These are phyloP conservation scores for Hyaloscypha finlandica DNA, from an alignment of 495 filamentous ascomycete genomes.

Conservation along the genomic window DNA sequence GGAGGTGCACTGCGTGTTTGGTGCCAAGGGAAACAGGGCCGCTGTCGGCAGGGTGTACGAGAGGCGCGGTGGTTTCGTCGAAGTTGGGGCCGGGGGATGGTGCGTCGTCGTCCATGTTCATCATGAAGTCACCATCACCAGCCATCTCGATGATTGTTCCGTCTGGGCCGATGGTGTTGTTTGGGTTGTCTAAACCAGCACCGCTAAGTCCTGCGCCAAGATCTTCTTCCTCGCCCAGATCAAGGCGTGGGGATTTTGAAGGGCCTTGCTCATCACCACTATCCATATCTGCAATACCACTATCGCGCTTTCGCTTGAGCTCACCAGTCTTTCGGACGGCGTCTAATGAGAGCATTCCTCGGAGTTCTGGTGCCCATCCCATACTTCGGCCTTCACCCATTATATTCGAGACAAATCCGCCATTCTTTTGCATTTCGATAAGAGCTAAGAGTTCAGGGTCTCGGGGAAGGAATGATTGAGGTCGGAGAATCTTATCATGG, in stretches of 20 bases:
- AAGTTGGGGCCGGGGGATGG: constrained; percentile 47
- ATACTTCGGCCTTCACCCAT: constrained; percentile 75
- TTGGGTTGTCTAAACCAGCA: constrained; percentile 51
- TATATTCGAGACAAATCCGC: constrained; percentile 80
- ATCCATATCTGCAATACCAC: constrained; percentile 77
- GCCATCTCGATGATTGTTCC: constrained; percentile 65
- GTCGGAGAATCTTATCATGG: constrained; percentile 77
- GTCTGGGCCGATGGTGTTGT: constrained; percentile 52
- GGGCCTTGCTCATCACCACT: constrained; percentile 57
- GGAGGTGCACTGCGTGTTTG: constrained; percentile 91
- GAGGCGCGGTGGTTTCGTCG: constrained; percentile 73
- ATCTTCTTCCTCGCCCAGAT: constrained; percentile 67
- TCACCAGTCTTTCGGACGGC: constrained; percentile 75
- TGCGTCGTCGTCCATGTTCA: constrained; percentile 36
- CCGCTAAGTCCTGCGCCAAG: constrained; percentile 45
- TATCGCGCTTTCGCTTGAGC: constrained; percentile 92
- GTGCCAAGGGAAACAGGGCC: constrained; percentile 86
- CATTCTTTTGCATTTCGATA: constrained; percentile 86
- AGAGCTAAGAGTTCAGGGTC: constrained; percentile 83
- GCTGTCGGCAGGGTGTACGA: constrained; percentile 76
- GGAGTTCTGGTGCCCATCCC: constrained; percentile 88
- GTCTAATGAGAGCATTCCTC: constrained; percentile 80
- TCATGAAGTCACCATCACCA: constrained; percentile 53
- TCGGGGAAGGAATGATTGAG: constrained; percentile 75
- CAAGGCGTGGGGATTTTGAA: constrained; percentile 65